A percentile compares a stretch with the other conserved stretches of the same genome.
These are phyloP conservation scores for Eutrema japonicum DNA, from an alignment of 345 rosid genomes.

Conservation along the genomic window DNA sequence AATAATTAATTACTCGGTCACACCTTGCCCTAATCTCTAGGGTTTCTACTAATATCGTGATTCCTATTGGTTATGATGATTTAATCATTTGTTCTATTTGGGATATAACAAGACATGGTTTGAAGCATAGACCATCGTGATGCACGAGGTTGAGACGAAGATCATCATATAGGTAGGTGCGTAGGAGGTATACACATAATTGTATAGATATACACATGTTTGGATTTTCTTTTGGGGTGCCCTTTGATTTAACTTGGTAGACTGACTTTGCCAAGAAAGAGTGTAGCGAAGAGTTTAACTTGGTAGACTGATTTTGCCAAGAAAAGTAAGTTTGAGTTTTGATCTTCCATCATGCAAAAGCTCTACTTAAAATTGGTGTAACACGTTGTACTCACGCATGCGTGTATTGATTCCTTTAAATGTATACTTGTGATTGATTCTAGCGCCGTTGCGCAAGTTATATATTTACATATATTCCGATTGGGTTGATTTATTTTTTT, in stretches of 20 bases:
- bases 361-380: conserved; percentile 27
- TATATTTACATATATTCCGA: neutral
- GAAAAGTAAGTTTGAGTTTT: conserved; percentile 30
- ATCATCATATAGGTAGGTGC: conserved; percentile 25
- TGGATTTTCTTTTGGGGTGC: conserved; percentile 21
- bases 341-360: conserved; percentile 27
- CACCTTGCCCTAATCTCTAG: conserved; percentile 17
- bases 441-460: neutral
- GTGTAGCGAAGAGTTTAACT: conserved; percentile 29
- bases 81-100: neutral
- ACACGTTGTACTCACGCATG: conserved; percentile 35
- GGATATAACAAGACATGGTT: conserved; percentile 13
- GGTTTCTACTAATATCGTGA: neutral
- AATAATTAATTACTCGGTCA: neutral
- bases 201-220: conserved; percentile 22
- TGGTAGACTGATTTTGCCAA: conserved; percentile 30
- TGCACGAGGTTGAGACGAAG: conserved; percentile 12
- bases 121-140: conserved; percentile 1
- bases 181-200: conserved; percentile 13
- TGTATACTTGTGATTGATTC: conserved; percentile 26
- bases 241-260: conserved; percentile 32
- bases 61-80: conserved; percentile 14
- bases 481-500: neutral
- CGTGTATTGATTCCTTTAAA: conserved; percentile 13
- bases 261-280: conserved; percentile 30